Percentiles rank a stretch among this genome's conserved stretches.
Evolutionary conservation across 2,329 filamentous ascomycete genomes (phyloP).

Genomic region (Trichoderma sp.): DNA sequence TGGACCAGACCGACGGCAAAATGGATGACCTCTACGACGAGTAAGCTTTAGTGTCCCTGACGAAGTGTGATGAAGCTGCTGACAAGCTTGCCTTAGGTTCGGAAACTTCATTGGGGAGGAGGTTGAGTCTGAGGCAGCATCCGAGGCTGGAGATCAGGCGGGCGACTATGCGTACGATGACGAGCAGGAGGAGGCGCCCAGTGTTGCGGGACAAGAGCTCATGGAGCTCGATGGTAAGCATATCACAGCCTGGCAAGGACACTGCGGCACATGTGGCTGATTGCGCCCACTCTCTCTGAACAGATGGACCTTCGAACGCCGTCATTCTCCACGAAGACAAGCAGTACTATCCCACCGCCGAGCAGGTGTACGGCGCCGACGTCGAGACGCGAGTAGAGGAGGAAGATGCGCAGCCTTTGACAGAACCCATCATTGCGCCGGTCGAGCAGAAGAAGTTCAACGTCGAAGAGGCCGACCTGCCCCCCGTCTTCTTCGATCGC

Average conservation of each 20-base stretch:
- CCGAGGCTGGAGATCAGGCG: slow-evolving; percentile 72
- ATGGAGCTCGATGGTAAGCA: slow-evolving; percentile 86
- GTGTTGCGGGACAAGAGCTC: slow-evolving; percentile 72
- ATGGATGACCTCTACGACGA: slow-evolving; percentile 99
- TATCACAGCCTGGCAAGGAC: neutral
- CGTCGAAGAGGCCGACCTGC: slow-evolving; percentile 87
- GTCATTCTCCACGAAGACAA: slow-evolving; percentile 99
- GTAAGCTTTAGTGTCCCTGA: slow-evolving; percentile 49
- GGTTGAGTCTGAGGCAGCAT: slow-evolving; percentile 80
- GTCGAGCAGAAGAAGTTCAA: slow-evolving; percentile 95
- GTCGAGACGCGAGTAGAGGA: slow-evolving; percentile 96
- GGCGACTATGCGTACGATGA: slow-evolving; percentile 83
- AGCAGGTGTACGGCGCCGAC: slow-evolving; percentile 90
- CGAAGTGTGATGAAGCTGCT: neutral
- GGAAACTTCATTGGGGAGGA: slow-evolving; percentile 98
- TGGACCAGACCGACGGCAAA: slow-evolving; percentile 34
- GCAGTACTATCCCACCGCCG: slow-evolving; percentile 97
- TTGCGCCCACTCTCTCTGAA: slow-evolving; percentile 1
- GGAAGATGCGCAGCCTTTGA: slow-evolving; percentile 91
- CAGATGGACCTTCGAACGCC: slow-evolving; percentile 86
- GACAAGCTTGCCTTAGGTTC: slow-evolving; percentile 61
- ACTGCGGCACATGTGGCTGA: neutral
- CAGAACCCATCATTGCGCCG: slow-evolving; percentile 90
- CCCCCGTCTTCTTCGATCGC: slow-evolving; percentile 82
- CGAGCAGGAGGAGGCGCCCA: slow-evolving; percentile 64